Evolutionary conservation across 2,329 filamentous ascomycete species (phyloP).

Genomic region (Stagonosporopsis vannaccii): DNA sequence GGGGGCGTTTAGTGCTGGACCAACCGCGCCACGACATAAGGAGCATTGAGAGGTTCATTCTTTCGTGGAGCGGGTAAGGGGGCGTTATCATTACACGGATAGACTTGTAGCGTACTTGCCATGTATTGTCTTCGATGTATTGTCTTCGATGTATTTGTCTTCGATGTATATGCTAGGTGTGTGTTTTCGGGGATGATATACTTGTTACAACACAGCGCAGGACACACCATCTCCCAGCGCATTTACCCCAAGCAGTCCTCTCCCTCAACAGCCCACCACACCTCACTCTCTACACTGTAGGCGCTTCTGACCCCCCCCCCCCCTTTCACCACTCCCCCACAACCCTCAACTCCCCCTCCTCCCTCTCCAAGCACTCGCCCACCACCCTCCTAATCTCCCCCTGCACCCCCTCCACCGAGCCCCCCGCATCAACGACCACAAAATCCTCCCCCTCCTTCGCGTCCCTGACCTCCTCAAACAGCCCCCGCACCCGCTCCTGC

Average conservation of each 20-base stretch:
- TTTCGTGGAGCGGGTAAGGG: neutral
- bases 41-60: slow-evolving; percentile 2
- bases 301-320: too few species aligned
- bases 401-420: slow-evolving; percentile 60
- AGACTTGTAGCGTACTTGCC: slow-evolving; percentile 1
- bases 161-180: neutral
- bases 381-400: slow-evolving; percentile 38
- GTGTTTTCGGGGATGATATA: neutral
- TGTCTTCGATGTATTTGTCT: neutral
- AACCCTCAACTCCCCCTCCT: slow-evolving; percentile 27
- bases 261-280: too few species aligned
- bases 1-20: slow-evolving; percentile 35
- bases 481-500: slow-evolving; percentile 77
- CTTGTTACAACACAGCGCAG: neutral
- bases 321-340: slow-evolving; percentile 40
- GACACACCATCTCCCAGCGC: too few species aligned
- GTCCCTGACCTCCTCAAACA: slow-evolving; percentile 68
- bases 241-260: too few species aligned
- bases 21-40: slow-evolving; percentile 16
- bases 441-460: slow-evolving; percentile 61
- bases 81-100: neutral
- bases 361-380: slow-evolving; percentile 31
- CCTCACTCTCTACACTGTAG: too few species aligned
- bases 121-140: too few species aligned
- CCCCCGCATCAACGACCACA: slow-evolving; percentile 63